These are phyloP conservation scores for Elymus sibiricus DNA, from an alignment of 176 grass and related monocot genomes.

Conservation along the genomic window DNA sequence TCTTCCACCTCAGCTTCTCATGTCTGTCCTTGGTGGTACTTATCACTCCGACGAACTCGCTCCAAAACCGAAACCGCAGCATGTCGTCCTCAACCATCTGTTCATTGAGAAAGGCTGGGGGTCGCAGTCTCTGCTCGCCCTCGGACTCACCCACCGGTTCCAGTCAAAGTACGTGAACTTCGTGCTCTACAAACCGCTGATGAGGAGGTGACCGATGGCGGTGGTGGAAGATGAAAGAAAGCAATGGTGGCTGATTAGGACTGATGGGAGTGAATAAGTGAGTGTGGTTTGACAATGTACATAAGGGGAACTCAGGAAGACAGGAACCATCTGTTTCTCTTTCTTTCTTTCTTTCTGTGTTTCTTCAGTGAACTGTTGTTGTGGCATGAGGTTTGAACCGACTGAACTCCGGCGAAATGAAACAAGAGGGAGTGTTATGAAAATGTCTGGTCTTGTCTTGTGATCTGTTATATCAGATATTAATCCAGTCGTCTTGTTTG, in stretches of 20 bases:
- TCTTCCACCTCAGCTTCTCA: constrained; percentile 59
- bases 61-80: constrained; percentile 54
- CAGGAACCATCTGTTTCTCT: neutral
- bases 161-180: constrained; percentile 83
- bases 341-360: neutral
- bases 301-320: constrained; percentile 8
- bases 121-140: constrained; percentile 71
- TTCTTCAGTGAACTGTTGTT: constrained; percentile 3
- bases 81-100: constrained; percentile 81
- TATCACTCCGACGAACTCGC: constrained; percentile 17
- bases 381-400: neutral
- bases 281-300: constrained; percentile 28
- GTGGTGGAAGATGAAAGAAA: neutral
- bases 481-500: neutral
- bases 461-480: neutral
- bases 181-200: constrained; percentile 76
- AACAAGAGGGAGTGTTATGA: neutral
- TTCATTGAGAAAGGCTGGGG: constrained; percentile 90
- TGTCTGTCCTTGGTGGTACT: constrained; percentile 41
- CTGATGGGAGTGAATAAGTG: constrained; percentile 27
- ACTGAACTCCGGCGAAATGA: constrained; percentile 1
- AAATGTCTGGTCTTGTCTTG: neutral
- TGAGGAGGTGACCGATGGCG: constrained; percentile 34
- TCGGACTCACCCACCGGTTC: constrained; percentile 76
- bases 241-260: neutral